phyloP scores from a whole-genome alignment of 805 yeast genomes.

The Aciculoconidium aculeatum region DNA sequence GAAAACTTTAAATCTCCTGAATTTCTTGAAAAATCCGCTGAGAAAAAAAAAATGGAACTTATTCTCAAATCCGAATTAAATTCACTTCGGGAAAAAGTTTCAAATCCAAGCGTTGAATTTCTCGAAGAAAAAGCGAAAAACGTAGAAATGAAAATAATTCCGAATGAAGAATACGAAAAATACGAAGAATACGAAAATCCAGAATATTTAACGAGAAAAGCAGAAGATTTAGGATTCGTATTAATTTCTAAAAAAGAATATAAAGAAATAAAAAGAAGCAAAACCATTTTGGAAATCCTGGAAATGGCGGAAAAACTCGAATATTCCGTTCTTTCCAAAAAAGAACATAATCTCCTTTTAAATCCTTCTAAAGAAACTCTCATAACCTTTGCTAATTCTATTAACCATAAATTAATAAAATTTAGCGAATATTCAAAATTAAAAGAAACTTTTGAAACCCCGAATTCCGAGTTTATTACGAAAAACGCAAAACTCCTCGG shows the following conservation, averaged over 20 bases:
- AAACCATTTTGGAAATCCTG: constrained; percentile 3
- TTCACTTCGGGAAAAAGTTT: too few species aligned
- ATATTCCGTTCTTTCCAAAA: constrained; percentile 10
- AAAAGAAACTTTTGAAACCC: constrained; percentile 11
- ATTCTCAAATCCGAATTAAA: too few species aligned
- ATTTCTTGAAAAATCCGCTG: too few species aligned
- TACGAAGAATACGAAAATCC: too few species aligned
- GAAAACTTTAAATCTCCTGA: too few species aligned
- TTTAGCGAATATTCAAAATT: constrained; percentile 8
- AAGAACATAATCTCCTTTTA: constrained; percentile 9
- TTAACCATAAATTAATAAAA: constrained; percentile 10
- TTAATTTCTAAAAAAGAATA: constrained; percentile 11
- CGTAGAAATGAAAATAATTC: too few species aligned
- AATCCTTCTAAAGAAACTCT: constrained; percentile 8
- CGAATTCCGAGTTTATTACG: constrained; percentile 8
- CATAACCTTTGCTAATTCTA: constrained; percentile 4
- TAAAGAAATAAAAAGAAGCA: neutral
- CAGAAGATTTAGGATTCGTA: constrained; percentile 4
- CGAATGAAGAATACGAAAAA: too few species aligned
- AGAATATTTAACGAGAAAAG: neutral
- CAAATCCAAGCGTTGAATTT: too few species aligned
- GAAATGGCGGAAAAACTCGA: constrained; percentile 12
- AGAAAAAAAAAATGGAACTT: too few species aligned
- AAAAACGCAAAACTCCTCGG: constrained; percentile 10
- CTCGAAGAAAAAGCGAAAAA: too few species aligned